Evolutionary conservation across 495 filamentous ascomycete species (phyloP).

Genomic region (Physcia stellaris): DNA sequence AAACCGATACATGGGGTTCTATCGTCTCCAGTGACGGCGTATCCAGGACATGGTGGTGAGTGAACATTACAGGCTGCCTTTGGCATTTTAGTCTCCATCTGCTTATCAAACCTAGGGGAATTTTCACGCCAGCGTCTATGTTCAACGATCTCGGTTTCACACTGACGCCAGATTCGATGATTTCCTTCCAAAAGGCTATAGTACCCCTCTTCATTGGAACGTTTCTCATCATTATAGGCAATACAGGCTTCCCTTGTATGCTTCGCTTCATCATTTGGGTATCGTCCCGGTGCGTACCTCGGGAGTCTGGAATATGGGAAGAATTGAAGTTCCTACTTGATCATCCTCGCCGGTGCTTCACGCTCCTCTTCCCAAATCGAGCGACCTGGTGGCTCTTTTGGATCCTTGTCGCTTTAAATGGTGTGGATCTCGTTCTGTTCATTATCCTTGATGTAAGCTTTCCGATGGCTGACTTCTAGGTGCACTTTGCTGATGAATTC

Average conservation of each 20-base stretch:
- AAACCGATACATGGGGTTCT: conserved; percentile 37
- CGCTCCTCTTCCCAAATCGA: conserved; percentile 71
- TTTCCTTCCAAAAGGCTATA: conserved; percentile 62
- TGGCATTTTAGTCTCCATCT: background rate
- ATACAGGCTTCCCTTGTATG: conserved; percentile 90
- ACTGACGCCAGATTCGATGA: conserved; percentile 85
- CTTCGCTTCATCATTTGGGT: conserved; percentile 82
- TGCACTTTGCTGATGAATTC: conserved; percentile 1
- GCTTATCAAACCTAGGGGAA: conserved; percentile 30
- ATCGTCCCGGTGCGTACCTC: conserved; percentile 40
- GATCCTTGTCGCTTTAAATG: conserved; percentile 70
- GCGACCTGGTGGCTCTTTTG: conserved; percentile 96
- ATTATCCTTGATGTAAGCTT: conserved; percentile 70
- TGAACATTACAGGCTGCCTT: conserved; percentile 1
- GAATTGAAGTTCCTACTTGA: conserved; percentile 83
- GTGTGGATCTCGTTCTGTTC: conserved; percentile 74
- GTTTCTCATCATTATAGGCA: conserved; percentile 82
- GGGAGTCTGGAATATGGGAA: conserved; percentile 59
- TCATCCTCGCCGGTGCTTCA: conserved; percentile 90
- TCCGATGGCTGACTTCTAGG: background rate
- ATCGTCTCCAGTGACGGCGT: conserved; percentile 48
- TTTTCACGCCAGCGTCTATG: conserved; percentile 71
- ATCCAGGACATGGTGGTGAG: conserved; percentile 65
- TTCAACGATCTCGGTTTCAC: conserved; percentile 86
- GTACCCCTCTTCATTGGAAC: conserved; percentile 61